phyloP scores from a whole-genome alignment of 1,284 basidiomycete species.

The Papiliotrema fonsecae region DNA sequence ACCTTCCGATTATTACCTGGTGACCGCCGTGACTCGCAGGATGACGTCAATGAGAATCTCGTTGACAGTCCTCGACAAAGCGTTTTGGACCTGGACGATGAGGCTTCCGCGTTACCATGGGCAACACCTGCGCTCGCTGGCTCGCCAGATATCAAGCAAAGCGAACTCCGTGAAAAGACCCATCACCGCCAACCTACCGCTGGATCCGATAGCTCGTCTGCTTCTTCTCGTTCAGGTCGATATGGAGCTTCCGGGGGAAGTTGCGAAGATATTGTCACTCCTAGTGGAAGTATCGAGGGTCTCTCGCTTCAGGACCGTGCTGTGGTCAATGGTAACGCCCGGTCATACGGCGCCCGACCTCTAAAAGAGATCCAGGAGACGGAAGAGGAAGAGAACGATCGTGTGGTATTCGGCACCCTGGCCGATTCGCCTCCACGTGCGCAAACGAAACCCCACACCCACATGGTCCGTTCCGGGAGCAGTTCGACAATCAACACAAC shows the following conservation, averaged over 20 bases:
- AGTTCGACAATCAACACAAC: slow-evolving; percentile 10
- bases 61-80: slow-evolving; percentile 19
- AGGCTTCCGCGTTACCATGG: slow-evolving; percentile 40
- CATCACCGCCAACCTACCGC: slow-evolving; percentile 28
- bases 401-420: slow-evolving; percentile 25
- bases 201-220: slow-evolving; percentile 28
- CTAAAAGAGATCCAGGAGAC: slow-evolving; percentile 40
- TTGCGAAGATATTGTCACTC: slow-evolving; percentile 42
- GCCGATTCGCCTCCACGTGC: too few relatives aligned
- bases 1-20: background rate
- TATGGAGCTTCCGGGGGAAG: slow-evolving; percentile 25
- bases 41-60: slow-evolving; percentile 1
- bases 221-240: slow-evolving; percentile 23
- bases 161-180: background rate
- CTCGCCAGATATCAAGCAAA: slow-evolving; percentile 13
- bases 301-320: slow-evolving; percentile 16
- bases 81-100: slow-evolving; percentile 14
- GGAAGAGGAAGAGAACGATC: slow-evolving; percentile 34
- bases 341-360: slow-evolving; percentile 5
- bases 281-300: slow-evolving; percentile 43
- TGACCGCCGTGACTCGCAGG: slow-evolving; percentile 6
- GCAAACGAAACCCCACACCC: too few relatives aligned
- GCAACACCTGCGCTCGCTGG: slow-evolving; percentile 20
- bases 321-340: too few relatives aligned
- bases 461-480: slow-evolving; percentile 6